Evolutionary conservation across 1,139 yeast genomes (phyloP).

Genomic region (Candida glucosophila): DNA sequence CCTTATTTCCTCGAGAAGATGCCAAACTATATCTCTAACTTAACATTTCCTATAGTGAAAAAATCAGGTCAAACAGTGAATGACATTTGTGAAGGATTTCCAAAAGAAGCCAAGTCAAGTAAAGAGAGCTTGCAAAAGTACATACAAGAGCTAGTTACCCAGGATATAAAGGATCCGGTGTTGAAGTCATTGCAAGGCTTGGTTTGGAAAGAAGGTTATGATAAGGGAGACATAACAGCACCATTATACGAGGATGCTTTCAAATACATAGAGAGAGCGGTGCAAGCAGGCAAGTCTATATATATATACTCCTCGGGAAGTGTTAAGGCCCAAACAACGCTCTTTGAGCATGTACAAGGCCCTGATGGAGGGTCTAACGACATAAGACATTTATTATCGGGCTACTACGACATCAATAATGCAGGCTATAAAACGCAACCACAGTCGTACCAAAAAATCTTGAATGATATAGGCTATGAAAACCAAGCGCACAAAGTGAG

Average conservation of each 20-base stretch:
- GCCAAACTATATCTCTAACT: constrained; percentile 14
- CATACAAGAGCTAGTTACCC: constrained; percentile 47
- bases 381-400: constrained; percentile 45
- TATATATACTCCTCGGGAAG: constrained; percentile 92
- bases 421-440: constrained; percentile 64
- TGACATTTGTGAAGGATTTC: constrained; percentile 36
- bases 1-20: constrained; percentile 36
- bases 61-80: constrained; percentile 11
- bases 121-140: constrained; percentile 28
- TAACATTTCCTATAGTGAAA: constrained; percentile 25
- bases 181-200: constrained; percentile 76
- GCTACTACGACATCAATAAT: constrained; percentile 79
- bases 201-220: constrained; percentile 78
- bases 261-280: constrained; percentile 37
- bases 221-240: constrained; percentile 62
- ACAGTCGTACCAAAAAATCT: constrained; percentile 51
- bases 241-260: constrained; percentile 75
- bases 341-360: constrained; percentile 55
- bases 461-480: constrained; percentile 31
- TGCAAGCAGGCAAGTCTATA: constrained; percentile 19
- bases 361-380: constrained; percentile 24
- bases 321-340: constrained; percentile 71
- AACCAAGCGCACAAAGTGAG: constrained; percentile 27
- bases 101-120: constrained; percentile 18
- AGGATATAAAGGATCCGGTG: constrained; percentile 70